Base-by-base conservation (phyloP, 352 stramenopile species). In the Pythium myriotylum region DNA sequence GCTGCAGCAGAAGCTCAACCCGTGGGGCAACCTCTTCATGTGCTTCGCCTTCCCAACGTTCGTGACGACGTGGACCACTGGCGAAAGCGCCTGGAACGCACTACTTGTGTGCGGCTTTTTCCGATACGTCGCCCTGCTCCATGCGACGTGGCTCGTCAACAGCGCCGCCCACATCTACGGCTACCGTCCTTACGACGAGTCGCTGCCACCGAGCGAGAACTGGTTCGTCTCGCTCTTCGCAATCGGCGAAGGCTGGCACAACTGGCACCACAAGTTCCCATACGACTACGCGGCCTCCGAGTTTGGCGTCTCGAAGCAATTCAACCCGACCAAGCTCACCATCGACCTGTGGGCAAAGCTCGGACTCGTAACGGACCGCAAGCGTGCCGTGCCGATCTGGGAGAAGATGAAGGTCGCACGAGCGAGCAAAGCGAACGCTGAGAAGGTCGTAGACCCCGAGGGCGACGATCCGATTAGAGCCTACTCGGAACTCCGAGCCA, bases 191-290 rank as follows among this genome's bases (percentile, higher is more conserved):
- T 99, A 99, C 76, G 97, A 99, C 76, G 81, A 97, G 50, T 61
- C 89, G 42, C 97, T 92, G 9, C 97, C 96, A 56, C 97, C 97
- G 12, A 55, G 19, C 16, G 62, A 99, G 76, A 99, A 99, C 80
- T 97, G 94, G 47, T 93, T 99, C 61, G 96, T 99, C 16, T 97
- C 94, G 8, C 75, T 98, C 52, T 94, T 94, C 53, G 91, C 96
- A 33, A 91, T 99, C 19, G 97, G 97, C 27, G 96, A 99, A 74
- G 96, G 96, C 73, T 99, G 96, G 96, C 96, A 99, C 85, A 99
- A 99, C 86, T 99, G 96, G 96, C 97, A 99, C 79, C 97, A 99
- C 92, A 99, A 99, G 78, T 99, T 99, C 74, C 97, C 97, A 49
- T 99, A 98, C 84, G 97, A 99, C 72, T 99, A 99, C 79, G 94